Percentiles rank a stretch among this genome's conserved stretches.
phyloP scores from a whole-genome alignment of 371 early-diverging fungal genomes.

The Synchytrium microbalum region DNA sequence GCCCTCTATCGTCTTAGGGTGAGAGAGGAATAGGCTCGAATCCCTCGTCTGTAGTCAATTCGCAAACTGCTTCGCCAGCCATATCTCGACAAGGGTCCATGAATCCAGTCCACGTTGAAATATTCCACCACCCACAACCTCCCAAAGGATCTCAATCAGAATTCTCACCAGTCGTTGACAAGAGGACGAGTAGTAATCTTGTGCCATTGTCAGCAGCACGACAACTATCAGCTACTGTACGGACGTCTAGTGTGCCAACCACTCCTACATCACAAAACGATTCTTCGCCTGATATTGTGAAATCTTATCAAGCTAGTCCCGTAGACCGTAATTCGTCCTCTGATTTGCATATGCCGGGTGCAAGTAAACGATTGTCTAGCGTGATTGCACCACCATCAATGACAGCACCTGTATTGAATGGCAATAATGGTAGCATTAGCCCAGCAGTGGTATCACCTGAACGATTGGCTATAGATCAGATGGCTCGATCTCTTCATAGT shows the following conservation, averaged over 20 bases:
- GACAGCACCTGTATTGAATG: neutral
- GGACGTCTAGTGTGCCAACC: neutral
- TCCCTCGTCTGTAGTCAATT: too few species aligned
- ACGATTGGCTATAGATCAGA: constrained; percentile 25
- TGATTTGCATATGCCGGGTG: neutral
- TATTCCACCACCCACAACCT: neutral
- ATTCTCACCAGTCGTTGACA: too few species aligned
- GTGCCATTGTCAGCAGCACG: too few species aligned
- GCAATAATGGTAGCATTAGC: too few species aligned
- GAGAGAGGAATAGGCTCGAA: too few species aligned
- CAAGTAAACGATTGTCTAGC: neutral
- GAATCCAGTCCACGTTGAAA: neutral
- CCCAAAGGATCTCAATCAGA: too few species aligned
- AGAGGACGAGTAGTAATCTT: too few species aligned
- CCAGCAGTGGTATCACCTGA: too few species aligned
- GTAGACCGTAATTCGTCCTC: neutral
- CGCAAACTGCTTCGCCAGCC: neutral
- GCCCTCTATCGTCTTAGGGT: too few species aligned
- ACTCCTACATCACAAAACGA: neutral
- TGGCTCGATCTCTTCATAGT: constrained; percentile 25
- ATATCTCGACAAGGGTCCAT: neutral
- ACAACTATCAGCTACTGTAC: neutral
- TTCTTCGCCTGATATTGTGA: neutral
- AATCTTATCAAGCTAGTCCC: neutral
- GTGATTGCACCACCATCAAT: neutral